Conservation (phyloP, 345 rosid species). For the Eucalyptus cladocalyx region DNA sequence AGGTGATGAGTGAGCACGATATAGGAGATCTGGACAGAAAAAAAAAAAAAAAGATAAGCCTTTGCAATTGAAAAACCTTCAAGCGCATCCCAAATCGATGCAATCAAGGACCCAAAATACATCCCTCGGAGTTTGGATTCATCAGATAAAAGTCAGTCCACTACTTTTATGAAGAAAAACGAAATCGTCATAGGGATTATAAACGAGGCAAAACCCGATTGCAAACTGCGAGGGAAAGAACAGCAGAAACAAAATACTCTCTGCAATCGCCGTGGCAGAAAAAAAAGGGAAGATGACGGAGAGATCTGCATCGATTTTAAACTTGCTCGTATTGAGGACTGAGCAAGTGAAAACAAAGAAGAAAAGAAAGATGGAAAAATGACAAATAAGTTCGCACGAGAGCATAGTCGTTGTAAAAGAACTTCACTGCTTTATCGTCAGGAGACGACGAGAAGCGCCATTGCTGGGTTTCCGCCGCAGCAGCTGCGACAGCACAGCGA, state of each 20-base stretch:
- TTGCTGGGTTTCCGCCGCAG: background rate
- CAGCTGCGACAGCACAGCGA: background rate
- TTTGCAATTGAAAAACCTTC: background rate
- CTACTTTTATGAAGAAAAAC: background rate
- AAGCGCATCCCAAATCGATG: background rate
- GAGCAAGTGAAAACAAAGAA: background rate
- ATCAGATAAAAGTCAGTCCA: background rate
- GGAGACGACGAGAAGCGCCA: background rate
- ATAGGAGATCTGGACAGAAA: background rate
- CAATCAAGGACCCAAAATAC: background rate
- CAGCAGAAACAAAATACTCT: background rate
- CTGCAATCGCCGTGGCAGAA: background rate
- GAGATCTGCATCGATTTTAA: background rate
- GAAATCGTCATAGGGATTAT: background rate
- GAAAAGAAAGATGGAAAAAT: background rate
- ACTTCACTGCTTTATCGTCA: background rate
- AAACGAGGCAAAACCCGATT: background rate
- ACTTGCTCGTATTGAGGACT: background rate
- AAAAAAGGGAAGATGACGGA: background rate
- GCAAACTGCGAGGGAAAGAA: background rate
- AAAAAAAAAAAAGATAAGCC: background rate
- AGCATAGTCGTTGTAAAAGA: background rate
- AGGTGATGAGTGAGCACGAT: background rate
- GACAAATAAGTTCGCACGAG: background rate
- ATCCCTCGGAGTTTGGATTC: background rate